Percentiles rank a stretch among this genome's conserved stretches.
Evolutionary conservation across 768 basidiomycete species (phyloP).

Genomic region (Agrocybe praecox): DNA sequence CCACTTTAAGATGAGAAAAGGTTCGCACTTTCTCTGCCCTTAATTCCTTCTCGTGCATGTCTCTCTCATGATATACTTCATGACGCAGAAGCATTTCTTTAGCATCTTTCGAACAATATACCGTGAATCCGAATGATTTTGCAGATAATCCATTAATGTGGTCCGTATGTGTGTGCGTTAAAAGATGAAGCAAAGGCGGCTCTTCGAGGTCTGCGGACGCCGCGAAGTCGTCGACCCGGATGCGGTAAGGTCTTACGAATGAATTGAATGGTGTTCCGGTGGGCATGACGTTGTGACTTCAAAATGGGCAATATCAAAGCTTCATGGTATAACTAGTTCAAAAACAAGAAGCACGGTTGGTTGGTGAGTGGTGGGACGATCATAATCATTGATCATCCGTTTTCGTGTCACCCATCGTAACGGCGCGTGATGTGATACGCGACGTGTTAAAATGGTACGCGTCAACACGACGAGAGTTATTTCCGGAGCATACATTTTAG

Average conservation of each 20-base stretch:
- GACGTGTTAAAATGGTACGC: too few species aligned
- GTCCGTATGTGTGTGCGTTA: slow-evolving; percentile 90
- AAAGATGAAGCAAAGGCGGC: slow-evolving; percentile 63
- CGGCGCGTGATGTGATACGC: too few species aligned
- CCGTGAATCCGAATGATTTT: slow-evolving; percentile 68
- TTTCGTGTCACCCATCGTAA: too few species aligned
- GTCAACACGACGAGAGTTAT: too few species aligned
- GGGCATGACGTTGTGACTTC: slow-evolving; percentile 56
- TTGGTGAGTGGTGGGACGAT: too few species aligned
- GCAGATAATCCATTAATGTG: slow-evolving; percentile 79
- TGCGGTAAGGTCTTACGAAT: slow-evolving; percentile 75
- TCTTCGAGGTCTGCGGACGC: slow-evolving; percentile 25
- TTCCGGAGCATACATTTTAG: too few species aligned
- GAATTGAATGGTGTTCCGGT: slow-evolving; percentile 77
- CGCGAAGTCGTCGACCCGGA: slow-evolving; percentile 87
- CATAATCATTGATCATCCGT: too few species aligned
- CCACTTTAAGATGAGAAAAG: slow-evolving; percentile 68
- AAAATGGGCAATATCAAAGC: too few species aligned
- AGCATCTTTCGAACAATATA: slow-evolving; percentile 82
- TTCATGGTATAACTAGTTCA: too few species aligned
- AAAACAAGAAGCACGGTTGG: too few species aligned
- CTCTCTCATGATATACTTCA: slow-evolving; percentile 69
- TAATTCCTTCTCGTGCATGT: slow-evolving; percentile 53
- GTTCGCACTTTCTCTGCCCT: slow-evolving; percentile 56
- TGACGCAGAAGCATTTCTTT: slow-evolving; percentile 85